Evolutionary conservation across 192 early-diverging fungal species (phyloP), one percentile per base, ranked within the genome.

Genomic region (Physocladia obscura): DNA sequence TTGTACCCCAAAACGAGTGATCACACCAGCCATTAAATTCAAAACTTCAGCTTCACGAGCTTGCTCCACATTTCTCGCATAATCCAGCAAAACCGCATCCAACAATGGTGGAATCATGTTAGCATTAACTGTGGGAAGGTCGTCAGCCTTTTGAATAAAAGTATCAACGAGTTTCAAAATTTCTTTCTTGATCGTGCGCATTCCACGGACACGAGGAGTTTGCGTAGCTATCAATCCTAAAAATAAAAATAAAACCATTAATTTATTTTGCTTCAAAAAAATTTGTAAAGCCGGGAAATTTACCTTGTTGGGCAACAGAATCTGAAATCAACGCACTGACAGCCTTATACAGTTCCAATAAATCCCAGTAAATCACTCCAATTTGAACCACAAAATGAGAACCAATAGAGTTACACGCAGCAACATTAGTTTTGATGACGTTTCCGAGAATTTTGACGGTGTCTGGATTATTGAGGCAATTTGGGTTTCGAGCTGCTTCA

Each of bases 171-270:
- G 78, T 56, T 89, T 89, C 67, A 99, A 77, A 27, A 93, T 84
- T 70, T 99, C 96, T 76, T 96, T 96, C 78, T 99, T 99, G 77
- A 99, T 93, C 22, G 93, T 93, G 69, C 95, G 85, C 79, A 95
- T 85, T 21, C 90, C 90, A 49, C 96, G 90, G 4, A 97, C 89
- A 44, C 89, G 88, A 22, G 94, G 94, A 22, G 91, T 94, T 62
- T 92, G 90, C 13, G 94, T 93, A 2, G 94, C 97, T 82, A 97
- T 92, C 60, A 86, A 78, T 44, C 40, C 40, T 44, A n/a, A n/a
- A n/a, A n/a, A n/a, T n/a, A n/a, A n/a, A n/a, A n/a, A n/a, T n/a
- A n/a, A n/a, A n/a, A n/a, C n/a, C n/a, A n/a, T n/a, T n/a, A n/a
- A n/a, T 44, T 44, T 44, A 8, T n/a, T 8, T 8, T 44, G 40